Evolutionary conservation across 2,329 filamentous ascomycete species (phyloP), one percentile per base, ranked within the genome.

Genomic region (Exophiala sp.): DNA sequence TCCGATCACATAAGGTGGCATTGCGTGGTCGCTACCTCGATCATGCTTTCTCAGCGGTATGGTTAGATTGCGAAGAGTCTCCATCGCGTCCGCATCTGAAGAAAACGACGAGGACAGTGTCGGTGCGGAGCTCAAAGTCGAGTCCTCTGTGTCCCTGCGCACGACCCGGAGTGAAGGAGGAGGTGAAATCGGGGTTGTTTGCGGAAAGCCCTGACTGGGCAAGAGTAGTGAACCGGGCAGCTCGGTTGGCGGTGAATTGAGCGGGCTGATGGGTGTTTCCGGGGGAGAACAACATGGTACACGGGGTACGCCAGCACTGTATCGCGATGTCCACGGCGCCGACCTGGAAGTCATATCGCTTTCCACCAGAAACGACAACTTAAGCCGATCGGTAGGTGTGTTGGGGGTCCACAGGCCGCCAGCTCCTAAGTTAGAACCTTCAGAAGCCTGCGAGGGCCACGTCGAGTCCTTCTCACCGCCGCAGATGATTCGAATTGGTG

Each of bases 181-280:
- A 13, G 54, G 54, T 42, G 54, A 52, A 22, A 57, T 54, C 11
- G 48, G 54, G 21, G 50, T 18, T 42, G 51, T 47, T 46, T 57
- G 54, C 14, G 47, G 54, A 30, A 51, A 53, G 16, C 54, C 54
- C 45, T 56, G 54, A 42, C 54, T 56, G 32, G 54, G 23, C 14
- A 51, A 42, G 4, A 56, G 50, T 7, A 56, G 54, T 29, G 54
- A 56, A 11, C 54, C 54, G 38, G 54, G 54, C 35, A 56, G 32
- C 30, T 56, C 54, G 23, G 27, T 23, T 6, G 50, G 50, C 8
- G 32, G 47, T 51, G 54, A 51, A 51, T 24, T 35, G 21, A 23
- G 10, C 16, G 45, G 29, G 29, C 24, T 48, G 14, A 47, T 22
- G 18, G 54, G 54, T 42, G 48, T 50, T 24, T 51, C 29, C 16